These are phyloP conservation scores for Alternaria gansuensis DNA, from an alignment of 2,329 filamentous ascomycete species.

Conservation along the genomic window DNA sequence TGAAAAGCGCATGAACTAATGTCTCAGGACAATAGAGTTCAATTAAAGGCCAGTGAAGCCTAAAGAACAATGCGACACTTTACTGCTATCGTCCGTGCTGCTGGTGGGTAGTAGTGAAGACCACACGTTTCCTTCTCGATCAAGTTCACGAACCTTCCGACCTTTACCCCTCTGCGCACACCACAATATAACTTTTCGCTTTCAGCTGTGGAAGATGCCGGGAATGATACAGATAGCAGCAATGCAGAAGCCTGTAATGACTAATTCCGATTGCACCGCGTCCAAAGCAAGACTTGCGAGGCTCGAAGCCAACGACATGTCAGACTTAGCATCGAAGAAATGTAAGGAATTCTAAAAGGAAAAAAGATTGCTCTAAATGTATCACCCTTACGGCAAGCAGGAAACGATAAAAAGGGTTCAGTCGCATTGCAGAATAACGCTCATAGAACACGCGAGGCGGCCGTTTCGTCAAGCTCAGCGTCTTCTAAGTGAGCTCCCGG, in stretches of 20 bases:
- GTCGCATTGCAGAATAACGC: neutral
- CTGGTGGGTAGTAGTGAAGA: neutral
- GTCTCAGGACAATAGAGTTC: neutral
- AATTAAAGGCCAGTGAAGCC: neutral
- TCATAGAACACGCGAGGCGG: neutral
- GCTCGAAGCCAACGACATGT: neutral
- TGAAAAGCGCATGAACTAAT: too few species aligned
- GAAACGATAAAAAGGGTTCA: neutral
- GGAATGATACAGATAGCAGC: neutral
- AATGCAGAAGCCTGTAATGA: neutral
- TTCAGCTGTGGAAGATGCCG: neutral
- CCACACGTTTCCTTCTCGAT: too few species aligned
- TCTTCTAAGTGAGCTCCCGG: neutral
- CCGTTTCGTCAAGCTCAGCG: too few species aligned
- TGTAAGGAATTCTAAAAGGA: neutral
- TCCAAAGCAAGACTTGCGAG: neutral
- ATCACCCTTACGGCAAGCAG: neutral
- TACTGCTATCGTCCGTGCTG: neutral
- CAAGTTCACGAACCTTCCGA: too few species aligned
- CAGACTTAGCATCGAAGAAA: neutral
- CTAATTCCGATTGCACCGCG: neutral
- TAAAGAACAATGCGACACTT: neutral
- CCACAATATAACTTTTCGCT: too few species aligned
- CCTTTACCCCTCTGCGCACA: neutral
- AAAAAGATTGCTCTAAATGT: neutral